Percentiles rank a stretch among this genome's conserved stretches.
phyloP scores from a whole-genome alignment of 768 basidiomycete species.

The Russula dissimulans region DNA sequence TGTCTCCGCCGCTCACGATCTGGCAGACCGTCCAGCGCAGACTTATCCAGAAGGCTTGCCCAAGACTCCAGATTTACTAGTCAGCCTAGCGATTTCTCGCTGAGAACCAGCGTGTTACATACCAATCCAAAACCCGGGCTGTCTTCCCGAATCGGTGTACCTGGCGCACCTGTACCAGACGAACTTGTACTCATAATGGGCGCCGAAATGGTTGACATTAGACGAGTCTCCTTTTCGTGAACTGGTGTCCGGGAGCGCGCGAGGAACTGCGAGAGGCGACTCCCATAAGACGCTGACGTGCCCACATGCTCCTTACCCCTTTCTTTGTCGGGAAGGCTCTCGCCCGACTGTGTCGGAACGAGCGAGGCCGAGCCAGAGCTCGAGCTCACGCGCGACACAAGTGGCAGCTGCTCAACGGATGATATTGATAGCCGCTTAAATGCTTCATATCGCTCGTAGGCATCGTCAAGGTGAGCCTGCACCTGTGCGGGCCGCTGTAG shows the following conservation, averaged over 20 bases:
- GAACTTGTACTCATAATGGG: slow-evolving; percentile 51
- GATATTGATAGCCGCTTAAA: slow-evolving; percentile 65
- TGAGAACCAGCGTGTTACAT: slow-evolving; percentile 20
- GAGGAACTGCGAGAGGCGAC: slow-evolving; percentile 41
- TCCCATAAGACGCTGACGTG: slow-evolving; percentile 5
- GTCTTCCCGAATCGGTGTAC: slow-evolving; percentile 32
- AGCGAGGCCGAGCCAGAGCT: neutral
- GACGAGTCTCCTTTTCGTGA: slow-evolving; percentile 37
- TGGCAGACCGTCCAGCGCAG: slow-evolving; percentile 74
- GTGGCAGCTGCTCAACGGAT: slow-evolving; percentile 39
- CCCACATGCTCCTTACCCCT: slow-evolving; percentile 26
- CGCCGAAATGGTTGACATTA: slow-evolving; percentile 52
- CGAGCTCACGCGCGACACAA: slow-evolving; percentile 5
- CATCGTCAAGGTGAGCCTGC: slow-evolving; percentile 53
- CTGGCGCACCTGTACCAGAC: slow-evolving; percentile 1
- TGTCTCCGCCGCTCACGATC: slow-evolving; percentile 74
- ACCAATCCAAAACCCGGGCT: slow-evolving; percentile 67
- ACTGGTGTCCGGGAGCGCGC: slow-evolving; percentile 50
- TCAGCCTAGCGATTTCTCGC: neutral
- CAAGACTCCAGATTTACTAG: slow-evolving; percentile 50
- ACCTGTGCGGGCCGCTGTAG: slow-evolving; percentile 5
- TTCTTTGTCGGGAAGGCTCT: slow-evolving; percentile 24
- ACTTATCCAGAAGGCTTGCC: slow-evolving; percentile 84
- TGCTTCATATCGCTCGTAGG: slow-evolving; percentile 84
- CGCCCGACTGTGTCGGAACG: neutral